phyloP scores from a whole-genome alignment of 257 asterid species.

The Scutellaria baicalensis region DNA sequence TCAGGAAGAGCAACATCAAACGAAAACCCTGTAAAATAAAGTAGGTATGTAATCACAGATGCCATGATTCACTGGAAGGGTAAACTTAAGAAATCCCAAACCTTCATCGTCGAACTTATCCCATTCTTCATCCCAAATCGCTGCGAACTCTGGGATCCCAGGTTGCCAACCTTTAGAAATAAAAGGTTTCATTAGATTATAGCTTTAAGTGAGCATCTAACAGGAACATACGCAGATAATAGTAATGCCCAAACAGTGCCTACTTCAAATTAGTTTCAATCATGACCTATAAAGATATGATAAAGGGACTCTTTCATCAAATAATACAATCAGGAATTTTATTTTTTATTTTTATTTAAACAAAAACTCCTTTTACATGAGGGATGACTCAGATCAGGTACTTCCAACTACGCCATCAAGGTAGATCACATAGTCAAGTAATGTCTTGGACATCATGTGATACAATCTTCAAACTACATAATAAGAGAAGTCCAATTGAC shows the following conservation, averaged over 20 bases:
- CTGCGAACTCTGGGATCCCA: constrained; percentile 82
- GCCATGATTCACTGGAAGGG: background rate
- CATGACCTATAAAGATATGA: background rate
- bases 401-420: background rate
- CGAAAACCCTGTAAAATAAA: constrained; percentile 60
- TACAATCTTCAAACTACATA: background rate
- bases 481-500: background rate
- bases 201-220: constrained; percentile 3
- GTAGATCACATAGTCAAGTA: background rate
- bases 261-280: background rate
- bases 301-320: background rate
- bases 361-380: background rate
- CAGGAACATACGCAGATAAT: background rate
- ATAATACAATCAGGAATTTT: background rate
- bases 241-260: background rate
- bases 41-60: constrained; percentile 12
- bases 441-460: background rate
- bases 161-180: constrained; percentile 83
- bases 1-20: constrained; percentile 58
- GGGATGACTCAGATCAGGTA: background rate
- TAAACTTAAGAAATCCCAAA: constrained; percentile 21
- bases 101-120: constrained; percentile 99
- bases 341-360: no score
- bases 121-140: constrained; percentile 99
- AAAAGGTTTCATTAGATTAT: background rate